Percentiles rank a stretch among this genome's conserved stretches.
These are phyloP conservation scores for Lachnellula occidentalis DNA, from an alignment of 2,329 filamentous ascomycete genomes.

Conservation along the genomic window DNA sequence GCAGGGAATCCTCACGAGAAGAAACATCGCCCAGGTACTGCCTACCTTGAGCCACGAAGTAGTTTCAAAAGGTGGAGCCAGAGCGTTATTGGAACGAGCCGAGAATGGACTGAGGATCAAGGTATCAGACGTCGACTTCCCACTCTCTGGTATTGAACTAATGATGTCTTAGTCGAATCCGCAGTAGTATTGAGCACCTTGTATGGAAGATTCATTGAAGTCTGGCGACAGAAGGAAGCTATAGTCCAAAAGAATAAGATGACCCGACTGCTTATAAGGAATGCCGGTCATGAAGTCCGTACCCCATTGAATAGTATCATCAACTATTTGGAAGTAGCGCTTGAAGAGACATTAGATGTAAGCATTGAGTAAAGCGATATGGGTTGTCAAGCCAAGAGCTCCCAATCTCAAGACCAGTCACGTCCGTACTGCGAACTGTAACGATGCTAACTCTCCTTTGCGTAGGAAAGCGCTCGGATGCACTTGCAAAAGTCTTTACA, in stretches of 20 bases:
- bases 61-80: conserved; percentile 21
- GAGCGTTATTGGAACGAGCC: conserved; percentile 15
- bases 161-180: conserved; percentile 9
- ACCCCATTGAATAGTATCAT: conserved; percentile 92
- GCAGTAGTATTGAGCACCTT: conserved; percentile 19
- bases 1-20: conserved; percentile 23
- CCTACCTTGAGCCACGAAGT: conserved; percentile 17
- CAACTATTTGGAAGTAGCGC: conserved; percentile 83
- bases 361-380: neutral
- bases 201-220: conserved; percentile 22
- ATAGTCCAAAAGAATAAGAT: conserved; percentile 19
- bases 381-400: too few species aligned
- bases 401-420: too few species aligned
- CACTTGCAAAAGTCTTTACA: conserved; percentile 79
- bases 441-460: conserved; percentile 27
- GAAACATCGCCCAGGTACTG: conserved; percentile 2
- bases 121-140: neutral
- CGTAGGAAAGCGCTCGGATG: conserved; percentile 78
- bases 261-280: conserved; percentile 34
- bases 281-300: conserved; percentile 75
- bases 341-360: conserved; percentile 54
- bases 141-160: neutral
- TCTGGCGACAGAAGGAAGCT: conserved; percentile 20
- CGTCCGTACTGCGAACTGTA: too few species aligned
- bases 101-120: conserved; percentile 24